Conservation (phyloP, 192 early-diverging fungal genomes). For the Chytriomyces sp. region DNA sequence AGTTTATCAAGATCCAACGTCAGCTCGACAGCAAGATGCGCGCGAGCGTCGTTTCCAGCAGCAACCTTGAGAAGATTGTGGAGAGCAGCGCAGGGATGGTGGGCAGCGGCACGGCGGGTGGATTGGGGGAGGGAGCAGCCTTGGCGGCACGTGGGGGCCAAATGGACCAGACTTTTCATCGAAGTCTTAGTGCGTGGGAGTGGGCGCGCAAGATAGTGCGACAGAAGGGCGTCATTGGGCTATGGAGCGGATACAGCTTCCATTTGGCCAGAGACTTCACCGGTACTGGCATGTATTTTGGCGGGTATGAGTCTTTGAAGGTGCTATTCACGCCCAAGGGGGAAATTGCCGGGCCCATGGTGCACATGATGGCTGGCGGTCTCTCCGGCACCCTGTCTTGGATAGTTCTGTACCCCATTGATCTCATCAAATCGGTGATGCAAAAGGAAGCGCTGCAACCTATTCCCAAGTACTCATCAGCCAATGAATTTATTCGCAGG, state of each 20-base stretch:
- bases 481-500: slow-evolving; percentile 37
- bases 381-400: slow-evolving; percentile 50
- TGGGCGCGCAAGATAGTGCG: slow-evolving; percentile 46
- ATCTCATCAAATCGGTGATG: slow-evolving; percentile 56
- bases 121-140: slow-evolving; percentile 40
- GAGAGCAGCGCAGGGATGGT: slow-evolving; percentile 24
- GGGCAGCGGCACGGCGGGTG: slow-evolving; percentile 36
- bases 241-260: slow-evolving; percentile 46
- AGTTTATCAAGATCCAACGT: slow-evolving; percentile 57
- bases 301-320: slow-evolving; percentile 52
- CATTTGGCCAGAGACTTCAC: slow-evolving; percentile 46
- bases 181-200: slow-evolving; percentile 16
- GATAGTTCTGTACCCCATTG: slow-evolving; percentile 58
- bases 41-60: background rate
- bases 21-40: slow-evolving; percentile 38
- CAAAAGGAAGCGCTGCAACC: slow-evolving; percentile 52
- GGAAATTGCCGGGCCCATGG: slow-evolving; percentile 30
- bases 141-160: slow-evolving; percentile 2
- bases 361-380: slow-evolving; percentile 55
- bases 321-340: slow-evolving; percentile 25
- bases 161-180: background rate
- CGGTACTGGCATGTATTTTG: slow-evolving; percentile 54
- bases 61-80: slow-evolving; percentile 19
- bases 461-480: slow-evolving; percentile 41
- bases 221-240: slow-evolving; percentile 45